Conservation (phyloP, 2,329 filamentous ascomycete genomes). For the Akanthomyces dipterigenus region DNA sequence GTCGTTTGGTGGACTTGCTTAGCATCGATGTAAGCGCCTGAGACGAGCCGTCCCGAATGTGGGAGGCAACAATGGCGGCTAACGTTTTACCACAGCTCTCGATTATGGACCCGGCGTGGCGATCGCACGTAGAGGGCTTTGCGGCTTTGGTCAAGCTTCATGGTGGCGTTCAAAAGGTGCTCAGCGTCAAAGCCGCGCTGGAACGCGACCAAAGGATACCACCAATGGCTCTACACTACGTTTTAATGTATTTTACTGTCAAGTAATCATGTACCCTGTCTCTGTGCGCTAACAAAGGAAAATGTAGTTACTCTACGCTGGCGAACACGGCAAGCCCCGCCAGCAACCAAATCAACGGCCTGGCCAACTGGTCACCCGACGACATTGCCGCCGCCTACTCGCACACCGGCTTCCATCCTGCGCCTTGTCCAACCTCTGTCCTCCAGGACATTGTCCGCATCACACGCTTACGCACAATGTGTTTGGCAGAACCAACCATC, state of each 20-base stretch:
- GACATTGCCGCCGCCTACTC: conserved; percentile 8
- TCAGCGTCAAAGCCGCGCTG: not conserved
- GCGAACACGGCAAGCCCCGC: conserved; percentile 7
- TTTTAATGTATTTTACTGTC: not conserved
- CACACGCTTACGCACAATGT: conserved; percentile 3
- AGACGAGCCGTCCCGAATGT: not conserved
- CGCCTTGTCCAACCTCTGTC: conserved; percentile 4
- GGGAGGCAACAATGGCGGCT: not conserved
- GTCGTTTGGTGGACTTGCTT: not conserved
- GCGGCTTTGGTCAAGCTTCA: conserved; percentile 7
- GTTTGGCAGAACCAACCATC: not conserved
- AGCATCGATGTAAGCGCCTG: conserved; percentile 3
- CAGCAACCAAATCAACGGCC: conserved; percentile 1
- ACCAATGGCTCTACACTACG: conserved; percentile 4
- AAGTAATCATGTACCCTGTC: not conserved
- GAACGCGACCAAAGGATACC: not conserved
- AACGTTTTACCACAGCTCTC: not conserved
- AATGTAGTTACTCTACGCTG: not conserved
- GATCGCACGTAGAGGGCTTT: conserved; percentile 6
- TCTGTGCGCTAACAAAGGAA: not conserved
- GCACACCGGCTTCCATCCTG: conserved; percentile 7
- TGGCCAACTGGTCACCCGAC: conserved; percentile 3
- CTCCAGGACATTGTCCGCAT: conserved; percentile 9
- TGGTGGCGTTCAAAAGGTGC: conserved; percentile 3
- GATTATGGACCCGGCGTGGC: conserved; percentile 7